A percentile compares a stretch with the other conserved stretches of the same genome.
phyloP scores from a whole-genome alignment of 1,284 basidiomycete genomes.

The Irpex lacteus region DNA sequence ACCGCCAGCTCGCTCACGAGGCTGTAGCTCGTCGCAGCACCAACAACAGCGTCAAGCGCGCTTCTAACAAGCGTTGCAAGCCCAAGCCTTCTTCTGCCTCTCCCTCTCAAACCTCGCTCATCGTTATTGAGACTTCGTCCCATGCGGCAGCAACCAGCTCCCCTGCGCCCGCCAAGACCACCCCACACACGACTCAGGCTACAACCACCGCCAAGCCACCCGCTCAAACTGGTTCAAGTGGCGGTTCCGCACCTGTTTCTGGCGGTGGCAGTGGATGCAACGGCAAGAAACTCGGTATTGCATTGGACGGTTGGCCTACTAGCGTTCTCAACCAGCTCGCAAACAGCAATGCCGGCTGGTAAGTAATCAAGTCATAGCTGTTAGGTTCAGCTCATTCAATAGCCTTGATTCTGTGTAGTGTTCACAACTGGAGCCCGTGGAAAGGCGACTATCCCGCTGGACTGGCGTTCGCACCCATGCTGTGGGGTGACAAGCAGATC shows the following conservation, averaged over 20 bases:
- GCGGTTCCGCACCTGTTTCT: constrained; percentile 10
- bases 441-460: constrained; percentile 40
- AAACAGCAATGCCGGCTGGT: constrained; percentile 20
- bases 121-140: neutral
- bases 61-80: constrained; percentile 49
- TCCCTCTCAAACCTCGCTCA: neutral
- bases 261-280: constrained; percentile 13
- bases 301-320: constrained; percentile 13
- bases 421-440: constrained; percentile 58
- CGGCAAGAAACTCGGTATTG: constrained; percentile 11
- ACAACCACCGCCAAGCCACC: neutral
- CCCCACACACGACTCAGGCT: constrained; percentile 5
- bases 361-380: neutral
- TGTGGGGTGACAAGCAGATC: constrained; percentile 53
- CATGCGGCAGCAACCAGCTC: neutral
- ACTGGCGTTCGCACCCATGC: constrained; percentile 59
- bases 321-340: constrained; percentile 40
- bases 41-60: constrained; percentile 20
- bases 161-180: neutral
- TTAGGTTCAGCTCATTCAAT: neutral
- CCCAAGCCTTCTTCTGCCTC: constrained; percentile 33
- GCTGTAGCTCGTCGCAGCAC: constrained; percentile 42
- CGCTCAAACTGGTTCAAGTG: neutral
- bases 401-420: constrained; percentile 29
- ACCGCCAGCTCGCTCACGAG: constrained; percentile 33